Percentiles rank a stretch among this genome's conserved stretches.
phyloP scores from a whole-genome alignment of 2,329 filamentous ascomycete species.

The Neopestalotiopsis sp. region DNA sequence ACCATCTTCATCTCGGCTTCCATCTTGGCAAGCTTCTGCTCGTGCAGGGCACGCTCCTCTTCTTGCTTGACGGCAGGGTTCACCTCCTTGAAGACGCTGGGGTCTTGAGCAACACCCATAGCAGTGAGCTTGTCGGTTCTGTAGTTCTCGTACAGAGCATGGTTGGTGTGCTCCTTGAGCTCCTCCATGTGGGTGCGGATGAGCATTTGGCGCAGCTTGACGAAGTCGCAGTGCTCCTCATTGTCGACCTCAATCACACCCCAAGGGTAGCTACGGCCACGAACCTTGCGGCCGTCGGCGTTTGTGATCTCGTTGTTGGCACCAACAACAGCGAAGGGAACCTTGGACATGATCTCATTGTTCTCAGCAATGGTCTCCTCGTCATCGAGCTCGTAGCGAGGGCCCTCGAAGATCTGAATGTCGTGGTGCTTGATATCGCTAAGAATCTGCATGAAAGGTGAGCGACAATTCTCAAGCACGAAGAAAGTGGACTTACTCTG shows the following conservation, averaged over 20 bases:
- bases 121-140: constrained; percentile 98
- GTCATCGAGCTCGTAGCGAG: constrained; percentile 97
- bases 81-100: constrained; percentile 99
- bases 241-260: constrained; percentile 99
- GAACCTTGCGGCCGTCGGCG: constrained; percentile 91
- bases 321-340: constrained; percentile 97
- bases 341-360: constrained; percentile 99
- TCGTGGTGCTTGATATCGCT: constrained; percentile 96
- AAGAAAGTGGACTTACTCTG: constrained; percentile 69
- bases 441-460: constrained; percentile 71
- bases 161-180: constrained; percentile 99
- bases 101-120: constrained; percentile 98
- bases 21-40: constrained; percentile 99
- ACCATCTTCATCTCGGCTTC: constrained; percentile 99
- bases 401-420: constrained; percentile 98
- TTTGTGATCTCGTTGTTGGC: constrained; percentile 93
- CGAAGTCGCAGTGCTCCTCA: constrained; percentile 99
- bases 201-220: constrained; percentile 99
- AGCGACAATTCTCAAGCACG: not conserved
- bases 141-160: constrained; percentile 99
- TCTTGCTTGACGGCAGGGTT: constrained; percentile 99
- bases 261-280: constrained; percentile 96
- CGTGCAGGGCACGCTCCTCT: constrained; percentile 95
- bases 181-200: constrained; percentile 99
- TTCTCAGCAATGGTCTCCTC: constrained; percentile 99